These are phyloP conservation scores for Boletus sp. DNA, from an alignment of 768 basidiomycete species.

Conservation along the genomic window DNA sequence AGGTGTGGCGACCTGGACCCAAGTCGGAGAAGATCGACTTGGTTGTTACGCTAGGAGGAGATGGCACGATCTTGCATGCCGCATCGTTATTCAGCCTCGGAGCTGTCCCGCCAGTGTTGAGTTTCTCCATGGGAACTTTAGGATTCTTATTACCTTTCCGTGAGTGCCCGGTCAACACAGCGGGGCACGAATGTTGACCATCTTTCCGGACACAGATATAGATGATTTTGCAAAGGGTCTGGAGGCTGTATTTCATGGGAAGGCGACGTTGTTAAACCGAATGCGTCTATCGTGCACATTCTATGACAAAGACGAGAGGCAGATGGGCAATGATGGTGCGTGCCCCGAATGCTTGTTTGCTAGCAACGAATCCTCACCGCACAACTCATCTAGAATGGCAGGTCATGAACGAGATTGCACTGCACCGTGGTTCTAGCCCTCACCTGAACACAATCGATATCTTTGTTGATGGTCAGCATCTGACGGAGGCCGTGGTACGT, in stretches of 20 bases:
- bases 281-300: conserved; percentile 89
- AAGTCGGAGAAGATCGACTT: conserved; percentile 71
- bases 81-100: conserved; percentile 87
- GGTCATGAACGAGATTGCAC: conserved; percentile 95
- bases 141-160: conserved; percentile 94
- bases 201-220: conserved; percentile 57
- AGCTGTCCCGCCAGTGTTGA: conserved; percentile 85
- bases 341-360: not conserved
- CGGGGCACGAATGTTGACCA: not conserved
- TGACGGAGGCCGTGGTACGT: conserved; percentile 93
- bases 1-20: conserved; percentile 58
- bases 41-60: conserved; percentile 89
- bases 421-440: conserved; percentile 89
- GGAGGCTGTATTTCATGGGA: conserved; percentile 74
- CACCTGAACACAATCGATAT: conserved; percentile 93
- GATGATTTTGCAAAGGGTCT: conserved; percentile 82
- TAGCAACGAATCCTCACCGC: not conserved
- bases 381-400: conserved; percentile 66
- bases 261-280: conserved; percentile 78
- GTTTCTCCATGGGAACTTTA: conserved; percentile 73
- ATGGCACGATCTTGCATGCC: conserved; percentile 92
- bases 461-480: conserved; percentile 90
- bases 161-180: conserved; percentile 39
- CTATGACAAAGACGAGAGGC: conserved; percentile 56
- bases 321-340: conserved; percentile 63